Evolutionary conservation across 108 stramenopile species (phyloP).

Genomic region (Pseudonitzschia delicatissima): DNA sequence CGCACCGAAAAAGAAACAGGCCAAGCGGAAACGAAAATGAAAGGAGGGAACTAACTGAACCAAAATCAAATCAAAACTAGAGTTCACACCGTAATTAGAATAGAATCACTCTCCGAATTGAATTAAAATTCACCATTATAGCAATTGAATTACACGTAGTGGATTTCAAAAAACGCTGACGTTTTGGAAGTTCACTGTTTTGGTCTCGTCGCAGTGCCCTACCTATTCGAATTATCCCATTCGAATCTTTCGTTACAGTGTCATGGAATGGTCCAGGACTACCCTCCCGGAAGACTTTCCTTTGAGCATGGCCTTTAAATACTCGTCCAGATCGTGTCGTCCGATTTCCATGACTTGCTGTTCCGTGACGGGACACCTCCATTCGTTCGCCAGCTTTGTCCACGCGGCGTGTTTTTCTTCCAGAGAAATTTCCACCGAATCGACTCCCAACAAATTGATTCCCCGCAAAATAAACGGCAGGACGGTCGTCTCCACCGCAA

Average conservation of each 20-base stretch:
- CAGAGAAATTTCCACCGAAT: slow-evolving; percentile 29
- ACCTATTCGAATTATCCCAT: too few relatives aligned
- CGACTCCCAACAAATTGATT: slow-evolving; percentile 30
- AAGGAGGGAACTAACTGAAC: not conserved
- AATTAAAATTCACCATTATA: too few relatives aligned
- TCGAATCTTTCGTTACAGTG: too few relatives aligned
- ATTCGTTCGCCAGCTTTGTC: slow-evolving; percentile 18
- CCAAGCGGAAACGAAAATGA: not conserved
- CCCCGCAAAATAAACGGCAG: slow-evolving; percentile 48
- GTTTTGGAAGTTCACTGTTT: too few relatives aligned
- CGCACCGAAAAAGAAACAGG: not conserved
- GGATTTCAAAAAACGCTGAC: too few relatives aligned
- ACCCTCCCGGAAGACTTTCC: slow-evolving; percentile 4
- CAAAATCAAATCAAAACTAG: too few relatives aligned
- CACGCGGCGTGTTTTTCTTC: slow-evolving; percentile 26
- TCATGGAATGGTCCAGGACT: slow-evolving; percentile 2
- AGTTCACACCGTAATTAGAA: too few relatives aligned
- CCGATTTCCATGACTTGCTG: slow-evolving; percentile 15
- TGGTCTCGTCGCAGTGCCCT: too few relatives aligned
- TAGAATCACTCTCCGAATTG: too few relatives aligned
- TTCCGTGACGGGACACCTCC: slow-evolving; percentile 8
- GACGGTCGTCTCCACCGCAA: slow-evolving; percentile 31
- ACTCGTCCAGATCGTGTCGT: slow-evolving; percentile 2
- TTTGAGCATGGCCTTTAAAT: slow-evolving; percentile 4
- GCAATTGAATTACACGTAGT: too few relatives aligned